Evolutionary conservation across 2,329 filamentous ascomycete species (phyloP), one percentile per base, ranked within the genome.

Genomic region (Pseudogymnoascus sp.): DNA sequence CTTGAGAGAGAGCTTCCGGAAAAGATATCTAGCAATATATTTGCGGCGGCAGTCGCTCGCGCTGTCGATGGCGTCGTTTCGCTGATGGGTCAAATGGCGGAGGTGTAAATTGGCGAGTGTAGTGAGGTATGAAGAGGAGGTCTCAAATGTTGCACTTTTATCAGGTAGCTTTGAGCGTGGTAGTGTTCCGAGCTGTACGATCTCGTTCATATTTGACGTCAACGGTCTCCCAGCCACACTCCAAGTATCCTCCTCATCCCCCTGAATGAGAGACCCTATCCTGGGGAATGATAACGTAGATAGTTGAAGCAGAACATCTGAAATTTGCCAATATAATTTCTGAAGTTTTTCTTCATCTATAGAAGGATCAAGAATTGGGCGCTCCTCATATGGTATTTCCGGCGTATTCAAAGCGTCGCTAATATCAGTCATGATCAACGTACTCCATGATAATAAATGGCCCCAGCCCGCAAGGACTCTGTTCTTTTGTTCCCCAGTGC

Each of bases 181-280:
- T 35, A 67, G 64, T 36, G 65, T 63, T 12, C 68, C 67, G 41
- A 66, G 63, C 33, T 65, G 66, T 36, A 75, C 41, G 62, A 76
- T 69, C 16, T 77, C 72, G 60, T 73, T 79, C 75, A 80, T 78
- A 61, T 77, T 77, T 1, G 73, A 69, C 2, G 74, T 76, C 2
- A 80, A 62, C 2, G 77, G 77, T n/a, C 75, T 69, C 25, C 67
- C 66, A 6, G 49, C 64, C 3, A 76, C 71, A 45, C 65, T 67
- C 67, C 71, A 74, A 2, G 6, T 8, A 25, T 23, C 22, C 11
- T 8, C 67, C 19, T 69, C 62, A 2, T 67, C 63, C 0, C 64
- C 42, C 60, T 75, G 65, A 30, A 65, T 59, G 0, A 80, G 67
- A 16, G 72, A 75, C 6, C 77, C 77, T n/a, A 81, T 78, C 19